phyloP scores from a whole-genome alignment of 352 stramenopile species.

The Thalassiosira exigua region DNA sequence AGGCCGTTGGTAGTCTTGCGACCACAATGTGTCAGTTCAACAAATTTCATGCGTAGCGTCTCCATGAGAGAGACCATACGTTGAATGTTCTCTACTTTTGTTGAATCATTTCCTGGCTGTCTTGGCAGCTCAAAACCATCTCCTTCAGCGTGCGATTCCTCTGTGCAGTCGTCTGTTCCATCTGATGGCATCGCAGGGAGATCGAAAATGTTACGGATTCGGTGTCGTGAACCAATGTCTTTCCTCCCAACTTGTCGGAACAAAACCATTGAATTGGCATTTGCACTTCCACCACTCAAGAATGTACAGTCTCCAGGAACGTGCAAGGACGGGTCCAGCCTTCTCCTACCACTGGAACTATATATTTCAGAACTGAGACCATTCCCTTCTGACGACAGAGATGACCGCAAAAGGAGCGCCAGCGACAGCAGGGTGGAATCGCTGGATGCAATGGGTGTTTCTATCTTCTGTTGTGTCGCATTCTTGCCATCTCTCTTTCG shows the following conservation, averaged over 20 bases:
- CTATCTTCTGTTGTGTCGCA: background rate
- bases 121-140: background rate
- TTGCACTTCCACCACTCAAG: conserved; percentile 44
- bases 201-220: conserved; percentile 45
- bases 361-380: background rate
- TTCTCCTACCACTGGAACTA: conserved; percentile 8
- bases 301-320: conserved; percentile 52
- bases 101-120: conserved; percentile 13
- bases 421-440: conserved; percentile 54
- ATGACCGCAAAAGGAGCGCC: conserved; percentile 49
- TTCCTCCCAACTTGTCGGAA: conserved; percentile 32
- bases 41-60: conserved; percentile 55
- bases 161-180: conserved; percentile 6
- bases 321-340: conserved; percentile 46
- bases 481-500: conserved; percentile 45
- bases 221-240: background rate
- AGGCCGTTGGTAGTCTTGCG: conserved; percentile 32
- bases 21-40: conserved; percentile 52
- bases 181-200: conserved; percentile 46
- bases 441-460: conserved; percentile 15
- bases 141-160: background rate
- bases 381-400: conserved; percentile 20
- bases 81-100: conserved; percentile 44
- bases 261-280: conserved; percentile 50
- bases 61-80: conserved; percentile 47